These are phyloP conservation scores for Boletus rubropictus DNA, from an alignment of 768 basidiomycete genomes.

Conservation along the genomic window DNA sequence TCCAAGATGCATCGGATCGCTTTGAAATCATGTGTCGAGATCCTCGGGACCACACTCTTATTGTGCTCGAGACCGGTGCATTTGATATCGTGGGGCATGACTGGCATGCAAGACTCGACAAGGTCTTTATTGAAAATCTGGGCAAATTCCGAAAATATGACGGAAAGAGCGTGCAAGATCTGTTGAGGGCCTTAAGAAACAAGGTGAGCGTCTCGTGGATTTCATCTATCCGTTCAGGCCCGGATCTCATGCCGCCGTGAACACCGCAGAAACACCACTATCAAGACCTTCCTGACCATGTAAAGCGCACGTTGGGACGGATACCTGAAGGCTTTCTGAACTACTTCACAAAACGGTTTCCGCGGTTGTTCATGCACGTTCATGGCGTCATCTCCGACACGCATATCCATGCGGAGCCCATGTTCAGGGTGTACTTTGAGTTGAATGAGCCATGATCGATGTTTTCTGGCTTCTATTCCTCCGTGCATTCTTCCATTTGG, in stretches of 20 bases:
- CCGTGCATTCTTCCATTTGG: neutral
- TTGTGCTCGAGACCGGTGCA: constrained; percentile 70
- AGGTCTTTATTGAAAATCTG: constrained; percentile 85
- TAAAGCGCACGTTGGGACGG: constrained; percentile 80
- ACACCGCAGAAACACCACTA: constrained; percentile 88
- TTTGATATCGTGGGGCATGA: constrained; percentile 75
- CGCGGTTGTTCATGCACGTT: constrained; percentile 86
- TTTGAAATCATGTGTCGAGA: constrained; percentile 98
- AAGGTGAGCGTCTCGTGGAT: constrained; percentile 54
- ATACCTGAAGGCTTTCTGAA: constrained; percentile 89
- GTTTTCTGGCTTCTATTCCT: neutral
- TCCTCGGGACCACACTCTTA: constrained; percentile 71
- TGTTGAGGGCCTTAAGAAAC: constrained; percentile 88
- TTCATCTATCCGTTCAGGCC: neutral
- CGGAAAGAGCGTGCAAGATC: constrained; percentile 82
- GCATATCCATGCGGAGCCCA: constrained; percentile 72
- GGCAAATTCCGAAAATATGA: constrained; percentile 99
- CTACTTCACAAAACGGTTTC: constrained; percentile 94
- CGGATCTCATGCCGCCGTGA: constrained; percentile 13
- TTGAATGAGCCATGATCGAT: constrained; percentile 42
- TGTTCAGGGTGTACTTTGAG: constrained; percentile 90
- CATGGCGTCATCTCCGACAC: constrained; percentile 74
- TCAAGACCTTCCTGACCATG: constrained; percentile 91
- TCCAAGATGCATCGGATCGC: constrained; percentile 96
- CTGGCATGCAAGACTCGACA: constrained; percentile 86